Evolutionary conservation across 495 filamentous ascomycete species (phyloP).

Genomic region (Talaromyces thailandensis): DNA sequence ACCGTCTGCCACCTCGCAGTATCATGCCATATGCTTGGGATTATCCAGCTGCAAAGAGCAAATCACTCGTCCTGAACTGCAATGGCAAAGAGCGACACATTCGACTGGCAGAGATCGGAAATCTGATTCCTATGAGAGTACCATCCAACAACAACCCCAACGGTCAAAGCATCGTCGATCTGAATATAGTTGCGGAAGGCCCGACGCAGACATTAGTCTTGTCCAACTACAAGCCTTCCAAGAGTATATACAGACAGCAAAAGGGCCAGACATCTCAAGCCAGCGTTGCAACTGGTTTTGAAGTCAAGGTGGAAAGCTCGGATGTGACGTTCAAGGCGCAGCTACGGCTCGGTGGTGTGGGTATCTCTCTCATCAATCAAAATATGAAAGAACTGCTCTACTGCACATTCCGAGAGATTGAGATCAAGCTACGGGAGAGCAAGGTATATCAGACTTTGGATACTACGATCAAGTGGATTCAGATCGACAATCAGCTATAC

Average conservation of each 20-base stretch:
- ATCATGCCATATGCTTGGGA: constrained; percentile 99
- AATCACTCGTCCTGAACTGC: constrained; percentile 75
- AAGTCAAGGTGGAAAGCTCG: constrained; percentile 84
- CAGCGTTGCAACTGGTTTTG: constrained; percentile 64
- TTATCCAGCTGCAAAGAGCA: constrained; percentile 92
- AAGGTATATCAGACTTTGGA: constrained; percentile 82
- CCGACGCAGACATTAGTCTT: constrained; percentile 90
- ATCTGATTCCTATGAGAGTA: constrained; percentile 80
- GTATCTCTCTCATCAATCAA: constrained; percentile 86
- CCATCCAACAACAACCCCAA: constrained; percentile 40
- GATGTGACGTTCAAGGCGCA: constrained; percentile 82
- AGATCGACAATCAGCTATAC: constrained; percentile 98
- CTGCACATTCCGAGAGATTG: constrained; percentile 85
- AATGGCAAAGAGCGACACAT: constrained; percentile 79
- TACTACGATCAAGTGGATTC: constrained; percentile 91
- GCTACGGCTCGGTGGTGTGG: constrained; percentile 79
- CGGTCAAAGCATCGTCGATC: constrained; percentile 77
- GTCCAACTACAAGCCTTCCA: constrained; percentile 89
- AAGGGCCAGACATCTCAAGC: constrained; percentile 44
- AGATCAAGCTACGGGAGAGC: constrained; percentile 89
- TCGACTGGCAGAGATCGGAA: constrained; percentile 92
- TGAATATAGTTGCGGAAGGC: constrained; percentile 90
- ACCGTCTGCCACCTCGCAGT: constrained; percentile 86
- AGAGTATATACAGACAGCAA: constrained; percentile 90
- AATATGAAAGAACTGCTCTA: constrained; percentile 90